A percentile compares a stretch with the other conserved stretches of the same genome.
These are phyloP conservation scores for Trichoderma arundinaceum DNA, from an alignment of 2,329 filamentous ascomycete species.

Conservation along the genomic window DNA sequence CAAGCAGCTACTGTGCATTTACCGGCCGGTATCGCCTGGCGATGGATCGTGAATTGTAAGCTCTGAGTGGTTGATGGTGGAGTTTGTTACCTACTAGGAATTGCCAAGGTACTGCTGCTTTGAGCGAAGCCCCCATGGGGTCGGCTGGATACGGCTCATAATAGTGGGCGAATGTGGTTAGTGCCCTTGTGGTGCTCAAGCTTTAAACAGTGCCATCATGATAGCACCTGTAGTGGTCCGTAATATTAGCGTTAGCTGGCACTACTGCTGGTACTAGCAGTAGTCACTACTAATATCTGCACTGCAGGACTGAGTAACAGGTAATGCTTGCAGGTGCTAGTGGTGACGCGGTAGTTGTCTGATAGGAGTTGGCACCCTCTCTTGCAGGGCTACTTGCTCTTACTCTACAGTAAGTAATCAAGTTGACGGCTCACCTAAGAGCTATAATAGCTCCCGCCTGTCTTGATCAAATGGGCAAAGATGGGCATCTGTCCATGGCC, in stretches of 20 bases:
- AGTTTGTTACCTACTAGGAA: neutral
- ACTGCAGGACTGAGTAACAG: no score
- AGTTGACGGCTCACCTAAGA: constrained; percentile 22
- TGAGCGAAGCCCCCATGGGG: constrained; percentile 27
- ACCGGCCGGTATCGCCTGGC: constrained; percentile 4
- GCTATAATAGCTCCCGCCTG: constrained; percentile 2
- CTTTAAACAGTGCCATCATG: neutral
- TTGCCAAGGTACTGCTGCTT: constrained; percentile 12
- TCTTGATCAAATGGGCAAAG: neutral
- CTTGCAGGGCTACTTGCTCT: neutral
- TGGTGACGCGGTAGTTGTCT: neutral
- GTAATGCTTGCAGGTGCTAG: neutral
- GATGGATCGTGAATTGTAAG: neutral
- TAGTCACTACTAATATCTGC: no score
- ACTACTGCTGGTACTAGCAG: no score
- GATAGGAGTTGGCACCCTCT: no score
- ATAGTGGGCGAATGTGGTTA: constrained; percentile 18
- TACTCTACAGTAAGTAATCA: no score
- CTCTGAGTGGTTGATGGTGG: constrained; percentile 7
- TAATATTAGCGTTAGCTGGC: no score
- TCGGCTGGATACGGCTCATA: constrained; percentile 31
- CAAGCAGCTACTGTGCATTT: neutral
- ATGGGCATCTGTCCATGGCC: neutral
- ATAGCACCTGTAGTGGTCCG: neutral
- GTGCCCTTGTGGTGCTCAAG: neutral